Evolutionary conservation across 129 eudicot genomes (phyloP).

Genomic region (Helichrysum umbraculigerum): DNA sequence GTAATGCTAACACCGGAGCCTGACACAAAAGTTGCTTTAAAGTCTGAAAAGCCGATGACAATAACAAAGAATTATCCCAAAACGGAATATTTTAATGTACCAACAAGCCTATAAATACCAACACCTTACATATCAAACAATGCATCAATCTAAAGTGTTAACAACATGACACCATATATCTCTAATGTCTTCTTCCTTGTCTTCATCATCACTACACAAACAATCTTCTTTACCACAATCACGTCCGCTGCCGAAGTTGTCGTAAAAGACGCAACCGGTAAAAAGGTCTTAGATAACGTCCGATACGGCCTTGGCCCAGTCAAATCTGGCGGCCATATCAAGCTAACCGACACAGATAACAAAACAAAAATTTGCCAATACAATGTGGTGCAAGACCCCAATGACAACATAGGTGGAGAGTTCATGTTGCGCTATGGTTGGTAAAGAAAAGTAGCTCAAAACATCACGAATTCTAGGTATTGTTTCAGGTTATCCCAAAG

Average conservation of each 20-base stretch:
- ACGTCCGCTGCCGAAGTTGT: neutral
- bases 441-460: slow-evolving; percentile 6
- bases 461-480: slow-evolving; percentile 6
- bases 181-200: neutral
- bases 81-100: neutral
- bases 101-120: neutral
- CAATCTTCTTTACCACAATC: neutral
- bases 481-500: neutral
- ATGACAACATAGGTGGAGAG: neutral
- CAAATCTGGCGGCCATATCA: slow-evolving; percentile 11
- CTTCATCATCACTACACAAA: slow-evolving; percentile 1
- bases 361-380: slow-evolving; percentile 1
- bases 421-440: slow-evolving; percentile 5
- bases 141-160: neutral
- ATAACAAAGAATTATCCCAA: neutral
- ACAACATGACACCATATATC: neutral
- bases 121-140: neutral
- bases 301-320: slow-evolving; percentile 20
- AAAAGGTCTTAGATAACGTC: slow-evolving; percentile 7
- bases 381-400: slow-evolving; percentile 13
- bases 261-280: slow-evolving; percentile 2
- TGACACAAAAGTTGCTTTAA: too few relatives aligned
- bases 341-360: slow-evolving; percentile 21
- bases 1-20: too few relatives aligned
- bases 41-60: too few relatives aligned